These are phyloP conservation scores for Eimeria necatrix DNA, from an alignment of 169 alveolate genomes.

Conservation along the genomic window DNA sequence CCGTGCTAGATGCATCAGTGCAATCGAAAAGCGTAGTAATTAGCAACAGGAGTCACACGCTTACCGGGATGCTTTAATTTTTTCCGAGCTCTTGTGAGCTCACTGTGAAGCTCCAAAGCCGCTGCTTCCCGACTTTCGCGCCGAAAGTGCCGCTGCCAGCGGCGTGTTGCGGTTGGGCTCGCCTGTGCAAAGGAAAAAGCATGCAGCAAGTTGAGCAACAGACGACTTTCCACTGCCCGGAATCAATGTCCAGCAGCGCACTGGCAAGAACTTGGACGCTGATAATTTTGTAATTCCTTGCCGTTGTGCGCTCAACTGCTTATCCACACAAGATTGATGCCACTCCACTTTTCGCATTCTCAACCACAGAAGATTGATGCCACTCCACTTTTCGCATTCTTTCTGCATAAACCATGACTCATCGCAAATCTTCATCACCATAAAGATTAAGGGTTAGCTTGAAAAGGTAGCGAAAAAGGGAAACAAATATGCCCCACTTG, in stretches of 20 bases:
- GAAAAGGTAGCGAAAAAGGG: background rate
- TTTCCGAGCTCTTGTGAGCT: slow-evolving; percentile 38
- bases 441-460: background rate
- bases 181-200: background rate
- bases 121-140: slow-evolving; percentile 64
- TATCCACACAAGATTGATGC: no score
- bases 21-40: no score
- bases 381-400: no score
- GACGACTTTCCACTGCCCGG: background rate
- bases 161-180: slow-evolving; percentile 43
- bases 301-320: no score
- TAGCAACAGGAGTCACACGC: no score
- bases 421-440: background rate
- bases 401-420: no score
- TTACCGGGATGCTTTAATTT: slow-evolving; percentile 1
- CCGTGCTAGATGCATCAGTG: no score
- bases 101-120: slow-evolving; percentile 50
- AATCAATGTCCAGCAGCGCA: background rate
- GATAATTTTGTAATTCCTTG: no score
- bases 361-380: no score
- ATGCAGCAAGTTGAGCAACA: background rate
- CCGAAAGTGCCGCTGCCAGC: slow-evolving; percentile 38
- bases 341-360: no score
- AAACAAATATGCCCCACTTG: background rate
- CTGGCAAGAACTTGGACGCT: background rate